A percentile compares a stretch with the other conserved stretches of the same genome.
These are phyloP conservation scores for Suillus subluteus DNA, from an alignment of 768 basidiomycete species.

Conservation along the genomic window DNA sequence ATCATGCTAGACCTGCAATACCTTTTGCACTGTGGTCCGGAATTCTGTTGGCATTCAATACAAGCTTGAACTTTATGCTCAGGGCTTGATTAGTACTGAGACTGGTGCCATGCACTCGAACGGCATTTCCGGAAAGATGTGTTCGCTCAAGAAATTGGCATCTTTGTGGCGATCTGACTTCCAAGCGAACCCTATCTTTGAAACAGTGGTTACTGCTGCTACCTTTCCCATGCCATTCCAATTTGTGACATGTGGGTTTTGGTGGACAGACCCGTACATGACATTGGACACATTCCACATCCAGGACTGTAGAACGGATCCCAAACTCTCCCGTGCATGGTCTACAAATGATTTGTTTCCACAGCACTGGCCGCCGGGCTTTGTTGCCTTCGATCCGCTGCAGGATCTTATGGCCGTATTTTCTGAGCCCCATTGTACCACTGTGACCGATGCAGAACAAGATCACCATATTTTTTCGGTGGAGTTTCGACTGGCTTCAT, in stretches of 20 bases:
- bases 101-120: background rate
- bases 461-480: too few species aligned
- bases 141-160: background rate
- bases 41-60: background rate
- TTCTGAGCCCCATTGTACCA: too few species aligned
- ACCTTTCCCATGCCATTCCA: background rate
- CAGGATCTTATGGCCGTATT: too few species aligned
- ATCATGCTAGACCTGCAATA: background rate
- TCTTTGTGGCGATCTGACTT: background rate
- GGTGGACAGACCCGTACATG: background rate
- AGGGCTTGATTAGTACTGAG: background rate
- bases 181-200: background rate
- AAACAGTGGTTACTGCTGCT: background rate
- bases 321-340: background rate
- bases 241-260: background rate
- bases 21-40: background rate
- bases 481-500: too few species aligned
- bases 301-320: background rate
- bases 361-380: too few species aligned
- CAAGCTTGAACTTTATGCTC: background rate
- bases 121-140: background rate
- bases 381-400: background rate
- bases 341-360: background rate
- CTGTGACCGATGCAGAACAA: too few species aligned
- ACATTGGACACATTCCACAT: background rate